A percentile compares a stretch with the other conserved stretches of the same genome.
Conservation (phyloP, 441 rosid genomes). For the Aleurites moluccanus region DNA sequence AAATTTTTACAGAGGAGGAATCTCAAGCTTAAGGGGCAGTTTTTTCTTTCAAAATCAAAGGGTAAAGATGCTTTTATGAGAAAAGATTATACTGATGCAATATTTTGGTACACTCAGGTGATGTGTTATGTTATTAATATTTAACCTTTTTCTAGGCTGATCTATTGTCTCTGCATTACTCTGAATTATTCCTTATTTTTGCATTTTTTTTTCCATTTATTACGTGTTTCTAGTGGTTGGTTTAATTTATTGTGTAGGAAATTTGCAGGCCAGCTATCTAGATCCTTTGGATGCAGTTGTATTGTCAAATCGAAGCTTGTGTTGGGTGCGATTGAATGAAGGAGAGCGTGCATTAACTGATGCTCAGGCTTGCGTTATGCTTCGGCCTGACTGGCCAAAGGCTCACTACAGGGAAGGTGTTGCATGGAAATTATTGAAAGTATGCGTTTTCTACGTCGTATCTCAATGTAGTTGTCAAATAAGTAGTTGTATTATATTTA, state of each 20-base stretch:
- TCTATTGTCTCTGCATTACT: not conserved
- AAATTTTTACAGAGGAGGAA: slow-evolving; percentile 4
- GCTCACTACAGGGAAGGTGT: slow-evolving; percentile 9
- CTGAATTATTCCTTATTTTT: not conserved
- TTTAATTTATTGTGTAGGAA: not conserved
- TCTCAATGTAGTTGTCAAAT: not conserved
- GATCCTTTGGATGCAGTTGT: not conserved
- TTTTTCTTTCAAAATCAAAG: not conserved
- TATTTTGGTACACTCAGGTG: slow-evolving; percentile 5
- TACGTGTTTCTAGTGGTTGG: not conserved
- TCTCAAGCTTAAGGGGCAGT: not conserved
- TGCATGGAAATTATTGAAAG: slow-evolving; percentile 18
- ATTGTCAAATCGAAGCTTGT: slow-evolving; percentile 13
- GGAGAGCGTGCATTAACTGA: slow-evolving; percentile 3
- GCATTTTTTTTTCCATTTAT: not conserved
- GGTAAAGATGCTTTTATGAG: slow-evolving; percentile 12
- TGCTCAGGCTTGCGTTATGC: not conserved
- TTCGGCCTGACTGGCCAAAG: not conserved
- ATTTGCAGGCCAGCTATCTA: not conserved
- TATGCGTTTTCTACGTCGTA: not conserved
- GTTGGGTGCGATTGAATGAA: slow-evolving; percentile 17
- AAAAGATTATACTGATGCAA: slow-evolving; percentile 9
- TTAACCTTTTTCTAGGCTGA: not conserved
- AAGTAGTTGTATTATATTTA: not conserved
- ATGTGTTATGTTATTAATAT: not conserved